phyloP scores from a whole-genome alignment of 352 stramenopile genomes.

The Globisporangium yorkense region DNA sequence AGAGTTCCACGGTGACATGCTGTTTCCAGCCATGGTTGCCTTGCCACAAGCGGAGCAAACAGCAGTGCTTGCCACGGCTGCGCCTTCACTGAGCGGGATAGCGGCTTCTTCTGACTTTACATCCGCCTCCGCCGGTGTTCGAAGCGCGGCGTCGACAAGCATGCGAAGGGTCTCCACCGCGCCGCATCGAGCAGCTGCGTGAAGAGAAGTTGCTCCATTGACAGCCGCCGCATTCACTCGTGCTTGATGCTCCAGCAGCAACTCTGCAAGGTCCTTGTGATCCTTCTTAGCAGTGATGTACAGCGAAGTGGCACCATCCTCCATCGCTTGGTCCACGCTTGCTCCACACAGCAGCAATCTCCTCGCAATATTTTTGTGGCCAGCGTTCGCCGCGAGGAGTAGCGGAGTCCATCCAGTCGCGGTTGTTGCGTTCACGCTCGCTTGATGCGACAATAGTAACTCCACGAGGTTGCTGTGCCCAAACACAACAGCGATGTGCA shows the following conservation, averaged over 20 bases:
- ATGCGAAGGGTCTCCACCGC: background rate
- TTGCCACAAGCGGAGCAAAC: no score
- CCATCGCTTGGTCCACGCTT: no score
- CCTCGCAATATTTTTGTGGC: no score
- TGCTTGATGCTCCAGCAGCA: conserved; percentile 30
- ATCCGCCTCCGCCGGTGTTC: no score
- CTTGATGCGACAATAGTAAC: background rate
- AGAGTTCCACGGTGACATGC: no score
- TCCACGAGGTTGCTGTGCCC: background rate
- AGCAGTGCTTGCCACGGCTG: no score
- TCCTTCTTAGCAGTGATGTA: conserved; percentile 34
- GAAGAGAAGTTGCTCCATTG: conserved; percentile 32
- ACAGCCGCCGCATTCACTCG: conserved; percentile 31
- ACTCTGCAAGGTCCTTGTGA: conserved; percentile 27
- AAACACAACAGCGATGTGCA: background rate
- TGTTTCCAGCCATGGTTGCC: no score
- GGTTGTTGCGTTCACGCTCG: background rate
- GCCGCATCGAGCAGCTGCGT: conserved; percentile 33
- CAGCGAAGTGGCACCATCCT: conserved; percentile 16
- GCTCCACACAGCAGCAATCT: no score
- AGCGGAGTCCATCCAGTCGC: no score
- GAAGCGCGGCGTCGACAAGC: background rate
- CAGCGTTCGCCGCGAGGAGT: no score
- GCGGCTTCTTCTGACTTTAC: no score
- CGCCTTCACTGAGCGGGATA: no score